Evolutionary conservation across 306 rosid species (phyloP), one percentile per base, ranked within the genome.

Genomic region (Lupinus albus): DNA sequence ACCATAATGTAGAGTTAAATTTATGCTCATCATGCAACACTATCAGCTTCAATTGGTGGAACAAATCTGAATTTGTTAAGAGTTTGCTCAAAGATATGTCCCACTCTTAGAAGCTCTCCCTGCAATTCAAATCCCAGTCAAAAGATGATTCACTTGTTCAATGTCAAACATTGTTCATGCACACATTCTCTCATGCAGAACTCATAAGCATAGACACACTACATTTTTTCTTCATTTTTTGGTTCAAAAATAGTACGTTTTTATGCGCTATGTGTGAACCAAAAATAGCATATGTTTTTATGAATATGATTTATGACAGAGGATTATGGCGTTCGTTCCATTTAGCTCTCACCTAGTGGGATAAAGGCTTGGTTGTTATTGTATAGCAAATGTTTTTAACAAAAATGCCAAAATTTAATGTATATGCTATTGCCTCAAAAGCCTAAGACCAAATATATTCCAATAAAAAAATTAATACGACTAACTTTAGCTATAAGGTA

Each of bases 51-150:
- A 20, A 90, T 50, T 46, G 99, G 99, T 49, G 99, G 99, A 68
- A 90, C 90, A 67, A 90, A 93, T 76, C 79, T 88, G 72, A 73
- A 60, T 56, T 83, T 76, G 60, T 79, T 80, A 62, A 93, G 92
- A 35, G 96, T 88, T 84, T 90, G 97, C 89, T 93, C 96, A 64
- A 90, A 93, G 73, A 93, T 84, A 72, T 93, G 96, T 47, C 90
- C 99, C 57, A 93, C 97, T 72, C 84, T 88, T 33, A 93, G 86
- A 78, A 93, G 73, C 61, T 86, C 87, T 30, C 80, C 96, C 98
- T 89, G 95, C 67, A 72, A 78, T 42, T 64, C 12, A 7, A 48
- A 8, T 49, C 51, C 58, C 57, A 67, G 36, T 30, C 68, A 69
- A 33, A 41, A 49, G 28, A 81, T 61, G 36, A 45, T 44, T 64